Evolutionary conservation across 1,139 yeast species (phyloP).

Genomic region (Geotrichum aggregatum): DNA sequence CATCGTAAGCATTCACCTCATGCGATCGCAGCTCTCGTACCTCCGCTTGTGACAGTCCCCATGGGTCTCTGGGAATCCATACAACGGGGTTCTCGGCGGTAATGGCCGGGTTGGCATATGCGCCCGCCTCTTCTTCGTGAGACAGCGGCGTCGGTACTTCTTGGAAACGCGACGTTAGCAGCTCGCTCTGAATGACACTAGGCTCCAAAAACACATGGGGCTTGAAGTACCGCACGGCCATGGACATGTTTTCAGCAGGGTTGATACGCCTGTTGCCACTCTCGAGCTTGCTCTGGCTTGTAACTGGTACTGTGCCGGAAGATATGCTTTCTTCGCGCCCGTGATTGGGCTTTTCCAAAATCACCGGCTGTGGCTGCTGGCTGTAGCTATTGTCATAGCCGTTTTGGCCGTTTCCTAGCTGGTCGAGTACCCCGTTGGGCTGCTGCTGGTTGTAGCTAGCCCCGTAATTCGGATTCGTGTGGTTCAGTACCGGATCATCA

Average conservation of each 20-base stretch:
- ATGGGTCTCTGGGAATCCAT: constrained; percentile 86
- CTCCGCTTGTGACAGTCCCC: constrained; percentile 67
- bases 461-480: neutral
- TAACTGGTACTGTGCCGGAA: constrained; percentile 12
- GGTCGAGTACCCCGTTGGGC: neutral
- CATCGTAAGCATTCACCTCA: constrained; percentile 56
- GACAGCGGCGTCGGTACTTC: constrained; percentile 32
- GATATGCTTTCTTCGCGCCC: constrained; percentile 17
- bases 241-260: neutral
- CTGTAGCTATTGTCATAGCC: neutral
- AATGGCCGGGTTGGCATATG: constrained; percentile 73
- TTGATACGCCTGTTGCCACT: neutral
- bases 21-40: constrained; percentile 43
- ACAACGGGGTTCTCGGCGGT: constrained; percentile 61
- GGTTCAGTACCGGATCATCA: neutral
- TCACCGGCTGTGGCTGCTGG: neutral
- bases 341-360: neutral
- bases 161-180: constrained; percentile 45
- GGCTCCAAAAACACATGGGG: constrained; percentile 60
- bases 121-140: constrained; percentile 45
- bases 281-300: constrained; percentile 15
- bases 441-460: neutral
- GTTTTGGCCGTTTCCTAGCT: neutral
- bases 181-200: constrained; percentile 28
- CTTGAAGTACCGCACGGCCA: constrained; percentile 36